Conservation (phyloP, 768 basidiomycete species). For the Leucosporidium scottii region DNA sequence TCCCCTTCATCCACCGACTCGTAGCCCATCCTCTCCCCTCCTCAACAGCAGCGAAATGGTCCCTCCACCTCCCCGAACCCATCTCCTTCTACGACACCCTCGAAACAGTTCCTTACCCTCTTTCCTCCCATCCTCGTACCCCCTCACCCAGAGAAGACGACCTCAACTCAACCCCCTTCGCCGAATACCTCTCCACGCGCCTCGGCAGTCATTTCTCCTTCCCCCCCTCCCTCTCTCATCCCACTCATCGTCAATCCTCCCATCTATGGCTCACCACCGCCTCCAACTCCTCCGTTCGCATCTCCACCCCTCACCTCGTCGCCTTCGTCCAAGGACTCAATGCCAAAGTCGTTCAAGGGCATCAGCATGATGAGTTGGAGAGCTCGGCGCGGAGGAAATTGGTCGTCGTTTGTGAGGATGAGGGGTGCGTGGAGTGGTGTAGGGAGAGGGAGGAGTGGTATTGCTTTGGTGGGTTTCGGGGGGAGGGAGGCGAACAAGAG, state of each 20-base stretch:
- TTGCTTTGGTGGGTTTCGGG: constrained; percentile 13
- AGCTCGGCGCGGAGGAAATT: not conserved
- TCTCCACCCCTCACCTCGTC: constrained; percentile 2
- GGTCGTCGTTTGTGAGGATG: constrained; percentile 9
- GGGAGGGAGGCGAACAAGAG: not conserved
- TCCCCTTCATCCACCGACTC: not conserved
- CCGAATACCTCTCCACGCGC: constrained; percentile 18
- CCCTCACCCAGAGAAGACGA: not conserved
- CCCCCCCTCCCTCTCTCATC: not conserved
- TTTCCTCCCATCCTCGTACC: constrained; percentile 7
- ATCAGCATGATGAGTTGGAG: not conserved
- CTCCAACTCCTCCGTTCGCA: not conserved
- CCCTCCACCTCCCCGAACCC: not conserved
- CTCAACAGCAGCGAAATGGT: not conserved
- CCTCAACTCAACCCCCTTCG: not conserved
- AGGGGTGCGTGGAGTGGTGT: constrained; percentile 12
- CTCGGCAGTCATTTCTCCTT: constrained; percentile 19
- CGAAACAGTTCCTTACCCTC: constrained; percentile 8
- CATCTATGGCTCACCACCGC: constrained; percentile 19
- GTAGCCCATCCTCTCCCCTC: not conserved
- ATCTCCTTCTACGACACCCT: not conserved
- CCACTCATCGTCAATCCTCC: not conserved
- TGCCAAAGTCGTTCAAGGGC: not conserved
- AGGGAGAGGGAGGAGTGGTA: not conserved
- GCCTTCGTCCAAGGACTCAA: not conserved